Percentiles rank a stretch among this genome's conserved stretches.
Evolutionary conservation across 2,329 filamentous ascomycete species (phyloP).

Genomic region (Nigrograna mackinnonii): DNA sequence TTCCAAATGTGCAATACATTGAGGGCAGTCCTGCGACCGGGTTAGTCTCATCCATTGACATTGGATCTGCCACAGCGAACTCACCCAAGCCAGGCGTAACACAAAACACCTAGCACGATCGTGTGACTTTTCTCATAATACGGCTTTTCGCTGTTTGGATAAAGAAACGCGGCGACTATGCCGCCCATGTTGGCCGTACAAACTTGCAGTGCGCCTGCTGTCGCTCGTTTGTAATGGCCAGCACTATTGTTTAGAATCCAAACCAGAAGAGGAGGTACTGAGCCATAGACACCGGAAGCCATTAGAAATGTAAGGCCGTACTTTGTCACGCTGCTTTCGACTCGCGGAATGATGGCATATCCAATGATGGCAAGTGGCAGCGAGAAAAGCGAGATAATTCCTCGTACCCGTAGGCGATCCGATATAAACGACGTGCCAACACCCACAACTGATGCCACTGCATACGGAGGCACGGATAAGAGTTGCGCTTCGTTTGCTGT

Average conservation of each 20-base stretch:
- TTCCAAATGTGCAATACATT: too few relatives aligned
- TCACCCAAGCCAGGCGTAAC: too few relatives aligned
- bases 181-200: too few relatives aligned
- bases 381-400: slow-evolving; percentile 69
- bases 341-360: slow-evolving; percentile 77
- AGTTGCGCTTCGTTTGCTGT: slow-evolving; percentile 68
- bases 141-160: too few relatives aligned
- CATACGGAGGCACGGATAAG: slow-evolving; percentile 77
- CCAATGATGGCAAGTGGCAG: slow-evolving; percentile 78
- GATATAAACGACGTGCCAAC: slow-evolving; percentile 73
- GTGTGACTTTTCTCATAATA: too few relatives aligned
- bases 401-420: slow-evolving; percentile 73
- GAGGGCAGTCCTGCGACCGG: too few relatives aligned
- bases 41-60: too few relatives aligned
- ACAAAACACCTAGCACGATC: too few relatives aligned
- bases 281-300: slow-evolving; percentile 86
- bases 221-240: slow-evolving; percentile 89
- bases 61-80: too few relatives aligned
- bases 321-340: slow-evolving; percentile 66
- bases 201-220: too few relatives aligned
- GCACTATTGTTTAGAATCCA: slow-evolving; percentile 93
- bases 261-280: slow-evolving; percentile 82
- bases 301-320: slow-evolving; percentile 86
- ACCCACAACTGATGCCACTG: slow-evolving; percentile 69
- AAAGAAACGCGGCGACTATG: too few relatives aligned